Conservation (phyloP, 2,329 filamentous ascomycete genomes). For the Trichophyton equinum region DNA sequence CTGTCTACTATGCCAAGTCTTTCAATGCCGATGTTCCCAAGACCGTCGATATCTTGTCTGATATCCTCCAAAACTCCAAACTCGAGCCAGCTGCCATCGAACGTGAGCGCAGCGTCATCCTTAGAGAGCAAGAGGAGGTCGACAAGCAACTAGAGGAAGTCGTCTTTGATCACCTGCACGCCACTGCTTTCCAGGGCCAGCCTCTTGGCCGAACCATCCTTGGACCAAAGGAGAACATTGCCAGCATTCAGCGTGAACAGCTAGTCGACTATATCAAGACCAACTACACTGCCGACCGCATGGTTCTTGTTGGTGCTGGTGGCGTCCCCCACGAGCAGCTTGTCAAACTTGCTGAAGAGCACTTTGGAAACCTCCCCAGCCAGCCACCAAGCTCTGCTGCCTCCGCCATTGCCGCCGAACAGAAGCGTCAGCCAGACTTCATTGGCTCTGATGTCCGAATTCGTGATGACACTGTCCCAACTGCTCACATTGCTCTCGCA, state of each 20-base stretch:
- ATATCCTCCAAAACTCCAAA: constrained; percentile 99
- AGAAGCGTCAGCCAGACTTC: constrained; percentile 85
- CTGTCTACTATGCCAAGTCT: constrained; percentile 98
- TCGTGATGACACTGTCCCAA: constrained; percentile 89
- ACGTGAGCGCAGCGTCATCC: constrained; percentile 95
- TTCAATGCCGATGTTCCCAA: constrained; percentile 97
- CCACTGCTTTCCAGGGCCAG: constrained; percentile 94
- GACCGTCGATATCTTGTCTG: constrained; percentile 94
- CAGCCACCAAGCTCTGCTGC: constrained; percentile 63
- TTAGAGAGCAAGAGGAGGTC: constrained; percentile 97
- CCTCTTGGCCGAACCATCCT: constrained; percentile 95
- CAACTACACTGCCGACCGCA: constrained; percentile 99
- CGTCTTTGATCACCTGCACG: constrained; percentile 97
- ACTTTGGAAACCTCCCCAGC: constrained; percentile 71
- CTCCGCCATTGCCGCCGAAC: constrained; percentile 55
- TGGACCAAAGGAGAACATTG: constrained; percentile 95
- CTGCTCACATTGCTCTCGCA: constrained; percentile 94
- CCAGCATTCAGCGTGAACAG: constrained; percentile 84
- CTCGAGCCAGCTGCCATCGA: constrained; percentile 87
- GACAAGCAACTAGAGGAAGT: constrained; percentile 99
- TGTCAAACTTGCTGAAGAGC: constrained; percentile 89
- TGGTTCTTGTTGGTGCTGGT: constrained; percentile 94
- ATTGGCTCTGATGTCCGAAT: constrained; percentile 91
- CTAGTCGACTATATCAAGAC: constrained; percentile 94
- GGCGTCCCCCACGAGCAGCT: constrained; percentile 88